These are phyloP conservation scores for Kluyveromyces dobzhanskii DNA, from an alignment of 805 yeast species.

Conservation along the genomic window DNA sequence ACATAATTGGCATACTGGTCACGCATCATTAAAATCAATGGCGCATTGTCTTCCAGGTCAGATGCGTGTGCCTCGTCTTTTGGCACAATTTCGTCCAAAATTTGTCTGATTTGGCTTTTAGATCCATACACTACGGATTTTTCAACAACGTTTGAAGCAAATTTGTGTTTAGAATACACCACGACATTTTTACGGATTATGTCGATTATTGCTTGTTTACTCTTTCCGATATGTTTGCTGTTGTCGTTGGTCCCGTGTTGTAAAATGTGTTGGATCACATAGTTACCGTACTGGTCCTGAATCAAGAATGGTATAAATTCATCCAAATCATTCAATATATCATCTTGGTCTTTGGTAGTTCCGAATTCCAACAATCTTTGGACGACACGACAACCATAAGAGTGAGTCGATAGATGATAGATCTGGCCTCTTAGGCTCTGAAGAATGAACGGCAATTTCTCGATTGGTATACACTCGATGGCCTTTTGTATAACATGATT, in stretches of 20 bases:
- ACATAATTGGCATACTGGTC: slow-evolving; percentile 98
- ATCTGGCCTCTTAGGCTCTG: slow-evolving; percentile 61
- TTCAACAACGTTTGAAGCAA: slow-evolving; percentile 96
- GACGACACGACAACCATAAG: slow-evolving; percentile 95
- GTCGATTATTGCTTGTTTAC: slow-evolving; percentile 41
- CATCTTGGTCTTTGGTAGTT: slow-evolving; percentile 50
- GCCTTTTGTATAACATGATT: slow-evolving; percentile 96
- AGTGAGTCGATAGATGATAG: slow-evolving; percentile 84
- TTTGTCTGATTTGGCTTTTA: slow-evolving; percentile 47
- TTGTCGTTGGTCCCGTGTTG: slow-evolving; percentile 55
- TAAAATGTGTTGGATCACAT: slow-evolving; percentile 91
- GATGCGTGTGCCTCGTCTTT: slow-evolving; percentile 39
- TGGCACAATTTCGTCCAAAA: slow-evolving; percentile 60
- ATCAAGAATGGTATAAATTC: slow-evolving; percentile 66
- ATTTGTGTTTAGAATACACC: slow-evolving; percentile 86
- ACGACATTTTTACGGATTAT: slow-evolving; percentile 68
- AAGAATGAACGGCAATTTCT: slow-evolving; percentile 59
- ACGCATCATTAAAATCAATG: slow-evolving; percentile 87
- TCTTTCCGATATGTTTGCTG: slow-evolving; percentile 14
- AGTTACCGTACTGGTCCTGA: slow-evolving; percentile 96
- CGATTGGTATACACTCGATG: slow-evolving; percentile 76
- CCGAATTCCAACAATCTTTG: slow-evolving; percentile 87
- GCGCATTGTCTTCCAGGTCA: slow-evolving; percentile 51
- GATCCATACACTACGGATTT: slow-evolving; percentile 77
- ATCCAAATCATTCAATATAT: slow-evolving; percentile 63